phyloP scores from a whole-genome alignment of 1,284 basidiomycete genomes.

The Cutaneotrichosporon sp. region DNA sequence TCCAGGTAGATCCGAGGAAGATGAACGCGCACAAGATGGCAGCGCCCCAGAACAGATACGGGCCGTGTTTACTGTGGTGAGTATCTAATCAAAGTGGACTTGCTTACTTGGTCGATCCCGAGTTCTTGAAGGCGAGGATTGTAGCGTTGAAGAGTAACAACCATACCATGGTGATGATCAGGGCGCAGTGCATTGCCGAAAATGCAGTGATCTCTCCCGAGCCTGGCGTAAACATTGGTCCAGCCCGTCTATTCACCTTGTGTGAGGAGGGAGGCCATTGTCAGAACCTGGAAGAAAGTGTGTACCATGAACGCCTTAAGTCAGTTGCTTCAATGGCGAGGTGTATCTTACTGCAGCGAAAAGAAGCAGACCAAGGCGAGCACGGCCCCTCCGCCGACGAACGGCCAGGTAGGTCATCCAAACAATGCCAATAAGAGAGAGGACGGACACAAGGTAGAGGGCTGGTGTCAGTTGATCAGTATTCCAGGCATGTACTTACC shows the following conservation, averaged over 20 bases:
- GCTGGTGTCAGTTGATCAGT: slow-evolving; percentile 18
- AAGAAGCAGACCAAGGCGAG: too few relatives aligned
- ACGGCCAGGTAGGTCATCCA: slow-evolving; percentile 23
- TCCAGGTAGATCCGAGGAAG: slow-evolving; percentile 67
- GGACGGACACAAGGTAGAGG: slow-evolving; percentile 34
- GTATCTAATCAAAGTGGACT: background rate
- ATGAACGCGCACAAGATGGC: slow-evolving; percentile 57
- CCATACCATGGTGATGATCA: slow-evolving; percentile 70
- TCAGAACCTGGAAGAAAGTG: slow-evolving; percentile 68
- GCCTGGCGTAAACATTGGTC: slow-evolving; percentile 43
- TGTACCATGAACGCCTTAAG: slow-evolving; percentile 61
- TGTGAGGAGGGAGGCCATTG: slow-evolving; percentile 66
- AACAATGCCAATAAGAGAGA: slow-evolving; percentile 30
- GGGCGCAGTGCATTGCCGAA: slow-evolving; percentile 64
- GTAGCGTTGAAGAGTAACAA: slow-evolving; percentile 68
- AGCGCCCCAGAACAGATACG: slow-evolving; percentile 50
- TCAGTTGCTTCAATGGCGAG: background rate
- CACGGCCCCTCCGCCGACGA: slow-evolving; percentile 9
- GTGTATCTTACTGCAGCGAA: too few relatives aligned
- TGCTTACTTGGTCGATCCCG: slow-evolving; percentile 26
- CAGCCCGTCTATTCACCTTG: slow-evolving; percentile 49
- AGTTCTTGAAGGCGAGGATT: slow-evolving; percentile 43
- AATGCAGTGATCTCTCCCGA: slow-evolving; percentile 61
- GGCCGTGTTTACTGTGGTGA: slow-evolving; percentile 59
- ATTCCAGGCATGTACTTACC: slow-evolving; percentile 26